Evolutionary conservation across 1,139 yeast species (phyloP).

Genomic region (Magnusiomyces ingens): DNA sequence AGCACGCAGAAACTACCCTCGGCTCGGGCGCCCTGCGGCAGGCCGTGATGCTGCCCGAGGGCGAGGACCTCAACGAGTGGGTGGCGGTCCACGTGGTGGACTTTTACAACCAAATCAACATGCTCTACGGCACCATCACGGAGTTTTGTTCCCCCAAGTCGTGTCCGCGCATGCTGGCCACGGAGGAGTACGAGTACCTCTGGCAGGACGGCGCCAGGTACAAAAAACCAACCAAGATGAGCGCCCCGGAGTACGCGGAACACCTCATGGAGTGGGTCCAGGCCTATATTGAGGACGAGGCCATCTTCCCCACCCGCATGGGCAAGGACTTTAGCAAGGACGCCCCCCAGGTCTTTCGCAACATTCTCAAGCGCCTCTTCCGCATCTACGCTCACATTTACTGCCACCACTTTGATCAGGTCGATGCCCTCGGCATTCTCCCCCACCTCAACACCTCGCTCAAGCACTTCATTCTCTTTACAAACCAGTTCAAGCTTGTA

Average conservation of each 20-base stretch:
- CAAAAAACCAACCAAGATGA: constrained; percentile 61
- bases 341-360: constrained; percentile 62
- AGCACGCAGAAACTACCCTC: constrained; percentile 87
- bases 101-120: constrained; percentile 90
- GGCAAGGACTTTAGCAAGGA: constrained; percentile 66
- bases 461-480: constrained; percentile 86
- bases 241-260: constrained; percentile 94
- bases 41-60: constrained; percentile 90
- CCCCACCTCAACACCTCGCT: constrained; percentile 89
- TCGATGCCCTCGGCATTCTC: constrained; percentile 84
- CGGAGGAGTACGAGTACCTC: constrained; percentile 90
- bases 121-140: constrained; percentile 93
- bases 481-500: constrained; percentile 73
- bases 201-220: constrained; percentile 73
- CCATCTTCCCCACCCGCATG: constrained; percentile 79
- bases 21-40: constrained; percentile 89
- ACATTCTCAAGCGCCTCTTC: constrained; percentile 82
- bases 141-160: constrained; percentile 90
- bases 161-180: constrained; percentile 96
- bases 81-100: constrained; percentile 73
- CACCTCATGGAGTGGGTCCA: constrained; percentile 93
- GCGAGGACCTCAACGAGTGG: constrained; percentile 93
- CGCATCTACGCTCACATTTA: constrained; percentile 97
- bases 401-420: constrained; percentile 95
- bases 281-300: constrained; percentile 79